Base-by-base conservation (phyloP, 768 basidiomycete species). In the Tylopilus vinaceipallidus region DNA sequence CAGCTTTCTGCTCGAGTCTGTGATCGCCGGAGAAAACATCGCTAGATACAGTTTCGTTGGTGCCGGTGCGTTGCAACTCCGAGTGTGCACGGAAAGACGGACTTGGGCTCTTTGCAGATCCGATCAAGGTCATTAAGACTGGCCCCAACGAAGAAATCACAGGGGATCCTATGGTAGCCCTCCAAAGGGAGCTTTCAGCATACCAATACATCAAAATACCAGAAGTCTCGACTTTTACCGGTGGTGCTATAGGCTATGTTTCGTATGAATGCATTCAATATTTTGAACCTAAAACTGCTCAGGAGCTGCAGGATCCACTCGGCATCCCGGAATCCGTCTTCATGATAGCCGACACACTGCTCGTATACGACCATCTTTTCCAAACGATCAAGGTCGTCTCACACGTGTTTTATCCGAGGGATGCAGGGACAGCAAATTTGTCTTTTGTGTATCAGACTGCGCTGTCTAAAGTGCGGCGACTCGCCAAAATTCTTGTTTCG, bases 21-120 rank as follows among this genome's bases (percentile, higher is more conserved):
- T 98, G 37, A 77, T 91, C 24, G 88, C 82, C 24, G 95, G 94
- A 35, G 92, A 97, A 74, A 91, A 83, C 64, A 73, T 95, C 41
- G 94, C 89, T 29, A 82, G 97, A 45, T 99, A 95, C 71, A 93
- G 91, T 62, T 98, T 98, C 71, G 88, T 99, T 52, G 97, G 97
- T 33, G 84, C 94, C 67, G 91, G 95, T 95, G 64, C 62, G 78
- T 73, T 68, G 29, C 10, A 29, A 27, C 27, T 12, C 6, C 27
- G 27, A 12, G 45, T 46, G 17, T 30, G 22, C 38, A 20, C 9
- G 32, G 37, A 41, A 36, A 24, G 30, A 17, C 30, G 22, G 26
- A 52, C 41, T 48, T 14, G 36, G 14, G 29, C n/a, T 11, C 36
- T 35, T 38, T 37, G 24, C 60, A 97, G 97, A 98, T 71, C 97